Evolutionary conservation across 306 rosid genomes (phyloP).

Genomic region (Gynostemma pentaphyllum): DNA sequence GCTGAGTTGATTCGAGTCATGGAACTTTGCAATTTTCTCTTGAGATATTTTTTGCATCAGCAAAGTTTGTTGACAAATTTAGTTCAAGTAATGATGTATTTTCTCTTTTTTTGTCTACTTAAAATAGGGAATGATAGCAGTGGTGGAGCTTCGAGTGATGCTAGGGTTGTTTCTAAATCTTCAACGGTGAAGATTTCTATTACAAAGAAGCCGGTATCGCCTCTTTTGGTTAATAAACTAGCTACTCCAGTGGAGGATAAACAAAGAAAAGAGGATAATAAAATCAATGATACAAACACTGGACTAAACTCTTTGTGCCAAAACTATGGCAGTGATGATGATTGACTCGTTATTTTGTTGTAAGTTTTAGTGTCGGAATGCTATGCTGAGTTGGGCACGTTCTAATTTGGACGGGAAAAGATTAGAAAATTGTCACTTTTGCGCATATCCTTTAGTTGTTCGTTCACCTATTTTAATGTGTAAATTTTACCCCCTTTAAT

Average conservation of each 20-base stretch:
- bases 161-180: slow-evolving; percentile 29
- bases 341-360: no score
- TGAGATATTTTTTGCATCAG: background rate
- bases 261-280: slow-evolving; percentile 18
- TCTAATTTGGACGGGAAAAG: no score
- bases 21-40: no score
- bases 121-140: slow-evolving; percentile 31
- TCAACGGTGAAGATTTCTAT: slow-evolving; percentile 31
- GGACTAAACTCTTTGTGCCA: slow-evolving; percentile 42
- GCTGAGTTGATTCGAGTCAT: no score
- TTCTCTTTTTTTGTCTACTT: slow-evolving; percentile 6
- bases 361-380: no score
- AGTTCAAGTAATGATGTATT: background rate
- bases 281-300: slow-evolving; percentile 1
- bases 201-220: slow-evolving; percentile 36
- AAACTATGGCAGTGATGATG: slow-evolving; percentile 42
- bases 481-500: no score
- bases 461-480: no score
- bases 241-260: slow-evolving; percentile 13
- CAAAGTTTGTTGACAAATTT: background rate
- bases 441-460: no score
- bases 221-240: no score
- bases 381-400: no score
- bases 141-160: slow-evolving; percentile 9
- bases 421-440: no score